Evolutionary conservation across 306 rosid genomes (phyloP).

Genomic region (Rosa multiflora): DNA sequence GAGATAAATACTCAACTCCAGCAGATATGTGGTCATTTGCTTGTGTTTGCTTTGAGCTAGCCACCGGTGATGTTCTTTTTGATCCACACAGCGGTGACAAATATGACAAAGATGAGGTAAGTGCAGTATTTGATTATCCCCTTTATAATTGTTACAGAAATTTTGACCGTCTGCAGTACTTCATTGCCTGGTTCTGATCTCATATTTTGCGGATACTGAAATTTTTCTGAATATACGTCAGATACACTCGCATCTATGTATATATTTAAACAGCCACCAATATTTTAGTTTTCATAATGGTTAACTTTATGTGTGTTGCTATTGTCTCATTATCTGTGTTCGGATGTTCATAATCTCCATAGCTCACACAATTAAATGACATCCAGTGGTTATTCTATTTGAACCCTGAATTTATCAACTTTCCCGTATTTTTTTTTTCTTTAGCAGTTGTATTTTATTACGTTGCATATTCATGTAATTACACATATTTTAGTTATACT

Average conservation of each 20-base stretch:
- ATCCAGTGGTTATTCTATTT: background rate
- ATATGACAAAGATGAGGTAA: slow-evolving; percentile 88
- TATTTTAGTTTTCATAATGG: background rate
- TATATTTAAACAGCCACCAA: background rate
- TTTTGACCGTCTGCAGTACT: background rate
- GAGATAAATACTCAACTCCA: slow-evolving; percentile 77
- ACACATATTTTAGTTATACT: background rate
- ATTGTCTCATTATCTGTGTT: background rate
- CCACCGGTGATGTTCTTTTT: slow-evolving; percentile 83
- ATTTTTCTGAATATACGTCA: background rate
- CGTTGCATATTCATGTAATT: background rate
- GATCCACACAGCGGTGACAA: slow-evolving; percentile 90
- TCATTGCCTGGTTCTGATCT: background rate
- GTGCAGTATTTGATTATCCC: slow-evolving; percentile 7
- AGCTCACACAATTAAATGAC: background rate
- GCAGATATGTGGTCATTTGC: slow-evolving; percentile 95
- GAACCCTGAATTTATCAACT: background rate
- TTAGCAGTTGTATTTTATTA: background rate
- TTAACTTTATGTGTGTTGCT: background rate
- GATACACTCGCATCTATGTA: background rate
- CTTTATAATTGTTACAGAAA: background rate
- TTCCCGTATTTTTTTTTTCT: background rate
- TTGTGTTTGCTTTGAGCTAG: slow-evolving; percentile 87
- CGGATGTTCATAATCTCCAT: background rate
- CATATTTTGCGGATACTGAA: background rate